Evolutionary conservation across 2,329 filamentous ascomycete species (phyloP).

Genomic region (Fusarium sp.): DNA sequence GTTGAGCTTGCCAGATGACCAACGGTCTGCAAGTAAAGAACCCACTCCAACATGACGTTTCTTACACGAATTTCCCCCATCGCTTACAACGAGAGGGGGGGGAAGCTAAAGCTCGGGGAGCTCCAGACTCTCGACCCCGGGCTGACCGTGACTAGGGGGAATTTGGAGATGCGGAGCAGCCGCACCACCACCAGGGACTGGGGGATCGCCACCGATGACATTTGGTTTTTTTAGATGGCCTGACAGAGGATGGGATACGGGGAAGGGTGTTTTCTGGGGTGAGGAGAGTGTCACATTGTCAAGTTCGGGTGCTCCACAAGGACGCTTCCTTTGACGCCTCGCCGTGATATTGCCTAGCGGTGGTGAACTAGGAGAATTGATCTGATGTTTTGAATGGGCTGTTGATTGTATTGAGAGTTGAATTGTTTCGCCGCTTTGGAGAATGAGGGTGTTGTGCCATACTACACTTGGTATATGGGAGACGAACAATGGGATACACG

Average conservation of each 20-base stretch:
- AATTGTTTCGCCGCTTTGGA: neutral
- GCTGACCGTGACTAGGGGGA: conserved; percentile 10
- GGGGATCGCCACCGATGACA: conserved; percentile 7
- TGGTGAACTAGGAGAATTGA: neutral
- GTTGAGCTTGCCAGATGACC: neutral
- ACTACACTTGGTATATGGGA: too few species aligned
- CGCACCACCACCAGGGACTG: conserved; percentile 17
- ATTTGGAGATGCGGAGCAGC: conserved; percentile 29
- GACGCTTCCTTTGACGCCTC: conserved; percentile 15
- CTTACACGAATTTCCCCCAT: neutral
- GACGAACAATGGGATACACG: neutral
- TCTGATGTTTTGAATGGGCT: conserved; percentile 1
- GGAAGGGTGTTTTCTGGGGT: conserved; percentile 11
- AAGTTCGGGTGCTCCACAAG: neutral
- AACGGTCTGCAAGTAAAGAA: neutral
- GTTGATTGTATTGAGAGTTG: neutral
- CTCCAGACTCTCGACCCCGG: conserved; percentile 11
- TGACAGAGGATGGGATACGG: neutral
- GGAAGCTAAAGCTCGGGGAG: neutral
- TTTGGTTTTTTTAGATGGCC: conserved; percentile 3
- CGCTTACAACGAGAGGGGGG: neutral
- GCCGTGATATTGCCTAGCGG: conserved; percentile 10
- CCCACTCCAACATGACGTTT: neutral
- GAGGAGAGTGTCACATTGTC: conserved; percentile 10
- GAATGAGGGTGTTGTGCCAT: neutral